Percentiles rank a stretch among this genome's conserved stretches.
These are phyloP conservation scores for Fonsecaea erecta DNA, from an alignment of 2,329 filamentous ascomycete species.

Conservation along the genomic window DNA sequence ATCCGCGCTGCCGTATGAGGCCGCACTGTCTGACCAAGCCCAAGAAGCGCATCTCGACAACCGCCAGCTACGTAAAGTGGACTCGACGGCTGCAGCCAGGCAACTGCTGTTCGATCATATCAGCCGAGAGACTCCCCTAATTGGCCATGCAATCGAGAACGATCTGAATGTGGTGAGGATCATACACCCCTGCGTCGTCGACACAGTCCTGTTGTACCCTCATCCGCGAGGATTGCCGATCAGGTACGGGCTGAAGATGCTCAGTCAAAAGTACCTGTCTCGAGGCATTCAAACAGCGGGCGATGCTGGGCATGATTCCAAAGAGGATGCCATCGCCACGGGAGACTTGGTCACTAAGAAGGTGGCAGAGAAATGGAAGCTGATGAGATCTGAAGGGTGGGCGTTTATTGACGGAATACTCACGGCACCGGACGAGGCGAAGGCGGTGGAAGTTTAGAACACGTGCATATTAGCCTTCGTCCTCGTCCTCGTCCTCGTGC, in stretches of 20 bases:
- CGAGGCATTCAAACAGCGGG: conserved; percentile 77
- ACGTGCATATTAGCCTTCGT: conserved; percentile 10
- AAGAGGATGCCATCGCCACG: conserved; percentile 86
- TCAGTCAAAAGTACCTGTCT: conserved; percentile 72
- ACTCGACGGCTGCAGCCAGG: conserved; percentile 75
- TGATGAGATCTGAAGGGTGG: conserved; percentile 71
- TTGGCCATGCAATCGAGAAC: conserved; percentile 94
- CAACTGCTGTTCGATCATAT: conserved; percentile 76
- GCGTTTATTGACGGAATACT: conserved; percentile 56
- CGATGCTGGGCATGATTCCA: conserved; percentile 79
- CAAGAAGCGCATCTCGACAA: conserved; percentile 28
- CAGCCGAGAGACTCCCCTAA: conserved; percentile 75
- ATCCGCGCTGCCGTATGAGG: conserved; percentile 64
- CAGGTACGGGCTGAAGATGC: conserved; percentile 74
- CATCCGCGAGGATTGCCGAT: conserved; percentile 76
- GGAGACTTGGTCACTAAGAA: conserved; percentile 80
- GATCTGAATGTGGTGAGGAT: conserved; percentile 85
- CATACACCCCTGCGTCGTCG: conserved; percentile 81
- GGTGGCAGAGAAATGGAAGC: conserved; percentile 71
- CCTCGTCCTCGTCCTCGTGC: neutral
- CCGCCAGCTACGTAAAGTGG: conserved; percentile 70
- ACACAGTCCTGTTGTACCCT: conserved; percentile 83
- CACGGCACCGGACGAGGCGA: conserved; percentile 39
- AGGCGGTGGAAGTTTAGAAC: neutral
- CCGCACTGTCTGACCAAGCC: conserved; percentile 30